Percentiles rank a stretch among this genome's conserved stretches.
Evolutionary conservation across 805 yeast species (phyloP).

Genomic region (Saturnispora halmiae): DNA sequence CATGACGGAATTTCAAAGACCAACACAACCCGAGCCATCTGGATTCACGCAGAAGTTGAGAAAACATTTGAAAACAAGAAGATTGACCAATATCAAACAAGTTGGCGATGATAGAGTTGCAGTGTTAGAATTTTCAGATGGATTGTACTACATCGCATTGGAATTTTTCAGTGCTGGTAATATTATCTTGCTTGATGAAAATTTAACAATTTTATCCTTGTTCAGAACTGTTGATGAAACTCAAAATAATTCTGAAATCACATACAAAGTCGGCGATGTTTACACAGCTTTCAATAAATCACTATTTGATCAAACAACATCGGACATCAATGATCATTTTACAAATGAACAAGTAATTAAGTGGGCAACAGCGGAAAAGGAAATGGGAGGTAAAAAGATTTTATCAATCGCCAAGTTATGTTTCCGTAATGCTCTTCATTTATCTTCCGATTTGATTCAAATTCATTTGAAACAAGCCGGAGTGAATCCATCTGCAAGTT

Average conservation of each 20-base stretch:
- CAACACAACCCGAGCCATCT: constrained; percentile 73
- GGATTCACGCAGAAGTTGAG: constrained; percentile 79
- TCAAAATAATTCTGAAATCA: constrained; percentile 51
- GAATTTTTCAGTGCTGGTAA: constrained; percentile 97
- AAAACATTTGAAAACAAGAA: constrained; percentile 73
- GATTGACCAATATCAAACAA: constrained; percentile 65
- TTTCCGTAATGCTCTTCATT: constrained; percentile 58
- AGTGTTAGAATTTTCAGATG: constrained; percentile 79
- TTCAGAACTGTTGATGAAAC: constrained; percentile 54
- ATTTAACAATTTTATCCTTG: constrained; percentile 56
- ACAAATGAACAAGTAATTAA: constrained; percentile 25
- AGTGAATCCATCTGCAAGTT: constrained; percentile 33
- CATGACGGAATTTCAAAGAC: constrained; percentile 70
- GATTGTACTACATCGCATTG: constrained; percentile 62
- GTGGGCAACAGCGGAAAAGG: constrained; percentile 34
- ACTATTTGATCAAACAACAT: constrained; percentile 29
- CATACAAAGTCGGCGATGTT: constrained; percentile 64
- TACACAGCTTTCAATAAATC: constrained; percentile 54
- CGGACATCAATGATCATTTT: constrained; percentile 15
- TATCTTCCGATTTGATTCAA: constrained; percentile 72
- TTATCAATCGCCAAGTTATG: constrained; percentile 61
- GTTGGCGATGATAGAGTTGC: constrained; percentile 75
- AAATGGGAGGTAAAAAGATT: constrained; percentile 35
- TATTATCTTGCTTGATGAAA: constrained; percentile 64
- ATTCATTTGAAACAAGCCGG: constrained; percentile 40